Evolutionary conservation across 2,329 filamentous ascomycete species (phyloP), one percentile per base, ranked within the genome.

Genomic region (Microdochium bolleyi): DNA sequence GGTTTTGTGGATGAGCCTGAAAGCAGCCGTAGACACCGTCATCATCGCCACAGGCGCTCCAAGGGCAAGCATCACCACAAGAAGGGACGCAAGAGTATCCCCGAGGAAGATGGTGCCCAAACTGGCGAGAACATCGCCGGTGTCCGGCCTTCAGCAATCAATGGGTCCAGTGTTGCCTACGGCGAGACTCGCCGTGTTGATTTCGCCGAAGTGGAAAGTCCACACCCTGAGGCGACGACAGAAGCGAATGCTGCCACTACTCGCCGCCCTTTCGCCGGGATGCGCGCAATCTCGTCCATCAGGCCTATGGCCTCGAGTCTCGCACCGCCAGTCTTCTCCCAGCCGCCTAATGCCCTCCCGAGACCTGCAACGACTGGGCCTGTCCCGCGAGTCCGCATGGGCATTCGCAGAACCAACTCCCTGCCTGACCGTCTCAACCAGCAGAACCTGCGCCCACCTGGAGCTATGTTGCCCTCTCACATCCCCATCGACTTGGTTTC

Each of bases 371-470:
- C 72, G 3, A 56, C 68, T 9, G 74, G 79, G 2, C 72, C 75
- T 11, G 73, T 82, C 46, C 80, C 82, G 5, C 75, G 78, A 27
- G 77, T 84, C 54, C 75, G 79, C 44, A 80, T 81, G 58, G 80
- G 81, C n/a, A 82, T 89, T 51, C 84, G 86, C 53, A 79, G 88
- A 52, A 88, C 87, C 21, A 89, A 82, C 64, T 91, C 88, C 1
- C 76, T 91, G 2, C 88, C 88, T 0, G 85, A 87, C 60, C 79
- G 85, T 19, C 76, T 89, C 9, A 82, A 79, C 55, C 69, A 72
- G 51, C 66, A 72, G 22, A 59, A 67, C 32, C 58, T 72, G 32
- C 75, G 78, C 3, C 63, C 77, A 1, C 75, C 78, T 1, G 76
- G 78, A 5, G 71, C 72, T 30, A 71, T 80, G 69, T 65, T 79